phyloP scores from a whole-genome alignment of 1,139 yeast genomes.

The Debaryomyces coudertii region DNA sequence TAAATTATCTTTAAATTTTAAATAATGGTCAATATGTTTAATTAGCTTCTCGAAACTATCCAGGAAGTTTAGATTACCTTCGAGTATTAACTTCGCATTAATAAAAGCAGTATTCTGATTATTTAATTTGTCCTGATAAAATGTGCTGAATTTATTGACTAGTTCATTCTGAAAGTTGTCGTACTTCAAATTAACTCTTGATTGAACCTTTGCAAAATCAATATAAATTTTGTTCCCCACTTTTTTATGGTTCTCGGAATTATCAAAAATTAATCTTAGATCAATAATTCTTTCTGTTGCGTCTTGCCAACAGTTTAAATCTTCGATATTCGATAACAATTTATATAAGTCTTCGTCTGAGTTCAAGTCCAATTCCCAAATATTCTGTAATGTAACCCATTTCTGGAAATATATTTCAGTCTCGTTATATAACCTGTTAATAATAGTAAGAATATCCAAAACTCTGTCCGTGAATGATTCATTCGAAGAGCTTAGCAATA shows the following conservation, averaged over 20 bases:
- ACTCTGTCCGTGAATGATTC: neutral
- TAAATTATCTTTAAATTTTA: conserved; percentile 18
- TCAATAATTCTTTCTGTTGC: conserved; percentile 48
- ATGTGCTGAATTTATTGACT: conserved; percentile 44
- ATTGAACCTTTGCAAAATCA: conserved; percentile 57
- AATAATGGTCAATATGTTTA: conserved; percentile 20
- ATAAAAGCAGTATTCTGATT: conserved; percentile 20
- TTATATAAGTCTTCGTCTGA: conserved; percentile 23
- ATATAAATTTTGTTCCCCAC: conserved; percentile 47
- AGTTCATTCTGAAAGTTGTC: conserved; percentile 58
- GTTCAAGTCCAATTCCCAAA: conserved; percentile 54
- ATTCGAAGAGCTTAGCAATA: neutral
- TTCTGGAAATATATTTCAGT: conserved; percentile 40
- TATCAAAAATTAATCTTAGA: conserved; percentile 54
- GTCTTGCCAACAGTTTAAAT: conserved; percentile 52
- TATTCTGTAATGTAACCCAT: conserved; percentile 61
- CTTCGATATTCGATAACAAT: conserved; percentile 27
- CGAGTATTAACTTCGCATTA: conserved; percentile 21
- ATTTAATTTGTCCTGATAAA: conserved; percentile 24
- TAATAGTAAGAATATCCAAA: conserved; percentile 14
- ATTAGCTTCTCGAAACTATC: conserved; percentile 21
- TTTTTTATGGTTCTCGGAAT: conserved; percentile 9
- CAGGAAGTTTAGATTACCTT: conserved; percentile 24
- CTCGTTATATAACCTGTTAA: conserved; percentile 25
- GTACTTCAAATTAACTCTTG: conserved; percentile 56